Base-by-base conservation (phyloP, 805 yeast species). In the Wickerhamomyces alni region DNA sequence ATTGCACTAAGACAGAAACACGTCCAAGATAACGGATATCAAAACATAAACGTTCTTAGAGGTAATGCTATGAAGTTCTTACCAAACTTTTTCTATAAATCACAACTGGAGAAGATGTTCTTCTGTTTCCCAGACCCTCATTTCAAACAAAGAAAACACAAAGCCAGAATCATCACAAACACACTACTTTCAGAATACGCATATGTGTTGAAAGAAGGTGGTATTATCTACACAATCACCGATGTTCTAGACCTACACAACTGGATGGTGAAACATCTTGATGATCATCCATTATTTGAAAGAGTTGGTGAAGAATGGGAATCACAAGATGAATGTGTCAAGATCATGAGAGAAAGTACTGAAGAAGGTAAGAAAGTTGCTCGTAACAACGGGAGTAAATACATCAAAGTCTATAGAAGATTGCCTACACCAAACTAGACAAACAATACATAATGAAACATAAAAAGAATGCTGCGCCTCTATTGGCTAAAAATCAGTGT, bases 101-200 rank as follows among this genome's bases (percentile, higher is more conserved):
- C 80, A 7, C 97, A 88, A 59, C 66, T 89, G 37, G 77, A 82
- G 26, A 93, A 91, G 69, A 86, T 93, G 75, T 93, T 93, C 66
- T 93, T 93, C 68, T 93, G 99, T 62, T 93, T 93, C 74, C 99
- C 99, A n/a, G 99, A 93, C 63, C 99, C 99, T 8, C 99, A 93
- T 62, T 93, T 93, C 71, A 93, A 93, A 61, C 95, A 87, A 63
- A 74, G 98, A 57, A 93, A 93, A 59, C 99, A 93, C 65, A 93
- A 93, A 71, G 97, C 97, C 7, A 75, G 99, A 67, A 93, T 93
- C 56, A 77, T 93, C 48, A 89, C 99, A 39, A 82, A 80, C 48
- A 91, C 98, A 3, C 67, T 93, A 45, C 69, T 88, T 40, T 75
- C 91, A 22, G 99, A 93, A 62, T 93, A 93, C 59, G 98, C 99